Conservation (phyloP, 2,329 filamentous ascomycete species). For the Colletotrichum shisoi region DNA sequence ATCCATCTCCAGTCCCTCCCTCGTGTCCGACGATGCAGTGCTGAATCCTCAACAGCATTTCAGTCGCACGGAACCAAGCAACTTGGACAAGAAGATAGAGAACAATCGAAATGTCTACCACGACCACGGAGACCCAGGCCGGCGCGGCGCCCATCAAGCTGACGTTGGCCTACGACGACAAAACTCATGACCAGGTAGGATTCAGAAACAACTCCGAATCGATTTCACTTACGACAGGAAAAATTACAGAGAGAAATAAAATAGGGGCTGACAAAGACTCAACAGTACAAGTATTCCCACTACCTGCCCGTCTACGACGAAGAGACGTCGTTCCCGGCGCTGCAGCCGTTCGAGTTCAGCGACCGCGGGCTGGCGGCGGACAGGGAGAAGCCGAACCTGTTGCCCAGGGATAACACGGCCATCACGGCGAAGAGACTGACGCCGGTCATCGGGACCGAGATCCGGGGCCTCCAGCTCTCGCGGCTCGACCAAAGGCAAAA, state of each 20-base stretch:
- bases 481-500: constrained; percentile 51
- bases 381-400: constrained; percentile 45
- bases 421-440: constrained; percentile 40
- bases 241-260: no score
- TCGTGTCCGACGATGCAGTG: no score
- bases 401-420: constrained; percentile 39
- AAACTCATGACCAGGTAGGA: constrained; percentile 20
- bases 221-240: no score
- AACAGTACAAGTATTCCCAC: constrained; percentile 46
- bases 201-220: background rate
- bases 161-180: constrained; percentile 24
- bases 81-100: background rate
- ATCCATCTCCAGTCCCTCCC: no score
- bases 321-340: constrained; percentile 44
- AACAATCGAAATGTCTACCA: constrained; percentile 77
- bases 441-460: constrained; percentile 52
- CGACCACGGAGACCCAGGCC: constrained; percentile 67
- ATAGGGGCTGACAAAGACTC: background rate
- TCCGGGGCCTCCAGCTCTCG: constrained; percentile 52
- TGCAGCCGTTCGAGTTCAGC: constrained; percentile 46
- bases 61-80: background rate
- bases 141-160: constrained; percentile 15
- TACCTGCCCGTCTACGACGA: constrained; percentile 50
- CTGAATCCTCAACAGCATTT: no score
- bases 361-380: constrained; percentile 47